Evolutionary conservation across 768 basidiomycete genomes (phyloP).

Genomic region (Termitomyces sp.): DNA sequence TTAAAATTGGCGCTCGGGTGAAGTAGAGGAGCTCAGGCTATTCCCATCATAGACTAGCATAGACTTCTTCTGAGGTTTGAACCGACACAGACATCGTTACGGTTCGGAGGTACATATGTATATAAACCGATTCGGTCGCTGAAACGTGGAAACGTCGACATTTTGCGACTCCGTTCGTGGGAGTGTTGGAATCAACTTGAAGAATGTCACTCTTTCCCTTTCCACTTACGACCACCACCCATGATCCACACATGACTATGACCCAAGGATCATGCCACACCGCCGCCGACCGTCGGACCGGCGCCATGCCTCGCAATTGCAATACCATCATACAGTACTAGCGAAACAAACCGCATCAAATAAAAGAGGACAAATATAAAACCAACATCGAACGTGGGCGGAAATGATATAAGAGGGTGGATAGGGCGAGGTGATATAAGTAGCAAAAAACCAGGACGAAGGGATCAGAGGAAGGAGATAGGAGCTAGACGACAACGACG

Average conservation of each 20-base stretch:
- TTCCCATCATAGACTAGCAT: too few relatives aligned
- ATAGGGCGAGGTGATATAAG: slow-evolving; percentile 5
- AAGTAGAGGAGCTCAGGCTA: not conserved
- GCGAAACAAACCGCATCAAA: slow-evolving; percentile 15
- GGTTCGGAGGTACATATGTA: not conserved
- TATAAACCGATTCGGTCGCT: too few relatives aligned
- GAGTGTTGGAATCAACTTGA: not conserved
- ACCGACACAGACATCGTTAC: too few relatives aligned
- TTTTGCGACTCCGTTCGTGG: not conserved
- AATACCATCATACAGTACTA: slow-evolving; percentile 18
- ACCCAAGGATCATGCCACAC: slow-evolving; percentile 1
- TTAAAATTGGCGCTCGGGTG: not conserved
- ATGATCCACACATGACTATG: not conserved
- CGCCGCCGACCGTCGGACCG: not conserved
- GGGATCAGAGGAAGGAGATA: slow-evolving; percentile 4
- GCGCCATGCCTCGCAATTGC: slow-evolving; percentile 11
- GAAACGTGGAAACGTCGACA: too few relatives aligned
- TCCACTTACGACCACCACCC: not conserved
- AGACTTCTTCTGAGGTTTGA: too few relatives aligned
- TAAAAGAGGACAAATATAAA: slow-evolving; percentile 12
- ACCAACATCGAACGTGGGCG: slow-evolving; percentile 6
- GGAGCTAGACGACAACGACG: slow-evolving; percentile 15
- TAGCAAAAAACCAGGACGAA: slow-evolving; percentile 11
- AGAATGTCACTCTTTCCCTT: not conserved
- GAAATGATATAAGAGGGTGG: not conserved